These are phyloP conservation scores for Melaleuca quinquenervia DNA, from an alignment of 345 rosid genomes.

Conservation along the genomic window DNA sequence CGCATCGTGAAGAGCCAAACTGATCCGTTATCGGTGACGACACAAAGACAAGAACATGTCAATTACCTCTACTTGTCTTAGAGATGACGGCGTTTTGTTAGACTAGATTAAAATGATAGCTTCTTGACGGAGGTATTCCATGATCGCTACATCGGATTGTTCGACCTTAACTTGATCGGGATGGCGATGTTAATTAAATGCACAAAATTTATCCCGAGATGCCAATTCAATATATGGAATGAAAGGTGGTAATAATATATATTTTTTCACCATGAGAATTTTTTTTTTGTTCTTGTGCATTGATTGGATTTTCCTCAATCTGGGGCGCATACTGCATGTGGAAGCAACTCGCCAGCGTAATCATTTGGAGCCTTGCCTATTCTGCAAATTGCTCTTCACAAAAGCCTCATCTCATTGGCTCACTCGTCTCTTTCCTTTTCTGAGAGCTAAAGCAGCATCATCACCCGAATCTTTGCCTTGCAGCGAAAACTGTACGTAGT, in stretches of 20 bases:
- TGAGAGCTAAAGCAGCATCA: not conserved
- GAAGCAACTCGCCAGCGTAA: not conserved
- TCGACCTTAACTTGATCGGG: not conserved
- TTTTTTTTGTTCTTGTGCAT: not conserved
- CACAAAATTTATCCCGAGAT: not conserved
- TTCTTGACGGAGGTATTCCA: not conserved
- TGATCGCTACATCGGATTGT: not conserved
- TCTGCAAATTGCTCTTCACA: not conserved
- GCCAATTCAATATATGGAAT: not conserved
- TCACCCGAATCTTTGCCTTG: not conserved
- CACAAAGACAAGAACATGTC: not conserved
- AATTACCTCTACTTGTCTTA: not conserved
- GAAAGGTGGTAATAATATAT: not conserved
- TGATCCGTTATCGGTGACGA: not conserved
- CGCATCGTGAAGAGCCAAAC: not conserved
- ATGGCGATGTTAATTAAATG: not conserved
- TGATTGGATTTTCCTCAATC: not conserved
- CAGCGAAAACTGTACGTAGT: not conserved
- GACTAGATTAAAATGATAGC: not conserved
- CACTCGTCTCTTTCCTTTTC: not conserved
- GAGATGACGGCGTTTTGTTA: not conserved
- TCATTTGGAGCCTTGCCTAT: not conserved
- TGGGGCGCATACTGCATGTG: not conserved
- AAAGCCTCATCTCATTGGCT: not conserved
- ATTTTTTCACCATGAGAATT: not conserved